Evolutionary conservation across 2,329 filamentous ascomycete species (phyloP).

Genomic region (Cercospora sesami): DNA sequence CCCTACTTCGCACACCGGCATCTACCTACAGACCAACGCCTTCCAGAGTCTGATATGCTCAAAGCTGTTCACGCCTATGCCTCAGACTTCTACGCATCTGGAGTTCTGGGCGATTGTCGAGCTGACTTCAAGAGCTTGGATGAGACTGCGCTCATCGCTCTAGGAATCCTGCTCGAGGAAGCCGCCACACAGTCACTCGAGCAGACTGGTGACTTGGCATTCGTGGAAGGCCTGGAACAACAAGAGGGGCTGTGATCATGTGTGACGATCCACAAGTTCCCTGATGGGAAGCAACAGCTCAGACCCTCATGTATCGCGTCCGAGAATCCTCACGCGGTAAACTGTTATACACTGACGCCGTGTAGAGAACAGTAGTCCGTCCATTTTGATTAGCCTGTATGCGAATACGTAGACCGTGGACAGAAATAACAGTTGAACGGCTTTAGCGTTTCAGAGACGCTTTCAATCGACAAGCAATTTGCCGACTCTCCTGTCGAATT

Average conservation of each 20-base stretch:
- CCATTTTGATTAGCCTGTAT: not conserved
- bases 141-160: slow-evolving; percentile 72
- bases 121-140: slow-evolving; percentile 65
- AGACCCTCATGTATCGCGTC: not conserved
- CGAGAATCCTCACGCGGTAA: not conserved
- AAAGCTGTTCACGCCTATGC: slow-evolving; percentile 68
- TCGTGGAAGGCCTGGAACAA: slow-evolving; percentile 55
- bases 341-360: not conserved
- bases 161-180: slow-evolving; percentile 76
- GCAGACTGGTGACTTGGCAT: slow-evolving; percentile 66
- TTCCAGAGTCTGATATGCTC: slow-evolving; percentile 70
- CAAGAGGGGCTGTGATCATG: not conserved
- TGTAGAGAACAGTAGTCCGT: not conserved
- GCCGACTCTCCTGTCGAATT: no score
- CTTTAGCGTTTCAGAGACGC: not conserved
- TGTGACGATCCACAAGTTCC: not conserved
- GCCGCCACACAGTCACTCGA: slow-evolving; percentile 62
- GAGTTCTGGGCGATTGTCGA: slow-evolving; percentile 24
- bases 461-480: no score
- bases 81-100: slow-evolving; percentile 63
- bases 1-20: slow-evolving; percentile 66
- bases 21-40: slow-evolving; percentile 49
- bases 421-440: not conserved
- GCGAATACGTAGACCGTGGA: not conserved
- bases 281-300: not conserved